Evolutionary conservation across 2,329 filamentous ascomycete species (phyloP), one percentile per base, ranked within the genome.

Genomic region (Cytospora chrysosperma): DNA sequence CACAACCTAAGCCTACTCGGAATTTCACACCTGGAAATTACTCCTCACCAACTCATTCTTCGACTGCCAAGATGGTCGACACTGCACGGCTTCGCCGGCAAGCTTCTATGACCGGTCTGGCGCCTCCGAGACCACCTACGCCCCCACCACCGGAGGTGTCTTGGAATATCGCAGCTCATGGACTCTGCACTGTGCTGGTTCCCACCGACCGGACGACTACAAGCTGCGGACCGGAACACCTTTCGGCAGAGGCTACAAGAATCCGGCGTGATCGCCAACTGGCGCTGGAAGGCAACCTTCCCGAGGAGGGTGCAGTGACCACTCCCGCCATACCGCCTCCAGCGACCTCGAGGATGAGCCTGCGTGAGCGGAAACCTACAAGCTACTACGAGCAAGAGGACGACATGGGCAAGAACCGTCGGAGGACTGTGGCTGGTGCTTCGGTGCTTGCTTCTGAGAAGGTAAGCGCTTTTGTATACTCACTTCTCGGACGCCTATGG

Each of bases 11-110:
- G 70, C 88, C 85, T 70, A 75, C 81, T 17, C 85, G 86, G 30
- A 78, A 78, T 65, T 79, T 82, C 17, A 83, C 84, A 26, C 74
- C 82, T 10, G 88, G 91, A 1, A 93, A 91, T 1, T 97, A 93
- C 75, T 92, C 87, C 2, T 92, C 93, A 1, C 92, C 93, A 0
- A 98, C 94, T 0, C 90, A 94, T 66, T 91, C 94, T 0, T 98
- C 92, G 50, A 87, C 88, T 1, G 92, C 92, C 27, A 96, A 92
- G 75, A 88, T 92, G 13, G 82, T 90, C 0, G 85, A 90, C 53
- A 84, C 88, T 1, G 79, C 87, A 10, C 89, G 86, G 66, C 79
- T 90, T 67, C 83, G 86, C 50, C 83, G 88, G 30, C 90, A 82
- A 67, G 75, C 87, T 30, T 89, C 88, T 2, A 82, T 82, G 12